Conservation (phyloP, 2,329 filamentous ascomycete species). For the Colletotrichum melonis region DNA sequence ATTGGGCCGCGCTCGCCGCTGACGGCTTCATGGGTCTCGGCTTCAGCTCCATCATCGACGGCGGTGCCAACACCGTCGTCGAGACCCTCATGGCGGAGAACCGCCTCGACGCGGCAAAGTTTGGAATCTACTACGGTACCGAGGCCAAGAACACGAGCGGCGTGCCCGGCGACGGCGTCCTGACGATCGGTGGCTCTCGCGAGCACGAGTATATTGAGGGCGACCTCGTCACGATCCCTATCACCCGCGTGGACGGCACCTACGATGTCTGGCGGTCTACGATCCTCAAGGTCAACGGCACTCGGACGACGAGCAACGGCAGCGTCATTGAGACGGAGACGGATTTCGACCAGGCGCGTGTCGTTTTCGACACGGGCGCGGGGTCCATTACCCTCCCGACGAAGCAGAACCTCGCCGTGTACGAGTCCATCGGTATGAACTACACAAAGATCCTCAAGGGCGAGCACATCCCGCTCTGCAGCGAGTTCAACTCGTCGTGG, state of each 20-base stretch:
- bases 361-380: conserved; percentile 49
- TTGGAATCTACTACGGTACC: conserved; percentile 46
- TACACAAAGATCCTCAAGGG: conserved; percentile 43
- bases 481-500: conserved; percentile 50
- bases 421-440: conserved; percentile 49
- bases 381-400: conserved; percentile 42
- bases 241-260: conserved; percentile 20
- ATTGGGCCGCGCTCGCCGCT: conserved; percentile 43
- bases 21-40: conserved; percentile 50
- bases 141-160: conserved; percentile 34
- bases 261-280: conserved; percentile 48
- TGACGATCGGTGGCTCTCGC: conserved; percentile 47
- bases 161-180: conserved; percentile 35
- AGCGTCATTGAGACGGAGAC: conserved; percentile 1
- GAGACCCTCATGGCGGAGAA: conserved; percentile 46
- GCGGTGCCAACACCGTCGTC: conserved; percentile 43
- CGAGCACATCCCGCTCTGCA: conserved; percentile 46
- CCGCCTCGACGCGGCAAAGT: conserved; percentile 44
- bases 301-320: conserved; percentile 10
- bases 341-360: conserved; percentile 18
- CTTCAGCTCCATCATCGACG: conserved; percentile 46
- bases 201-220: conserved; percentile 44
- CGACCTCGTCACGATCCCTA: conserved; percentile 32
- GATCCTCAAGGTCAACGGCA: conserved; percentile 36
- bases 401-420: conserved; percentile 41